Base-by-base conservation (phyloP, 2,329 filamentous ascomycete species). In the Ophiosphaerella herpotricha region DNA sequence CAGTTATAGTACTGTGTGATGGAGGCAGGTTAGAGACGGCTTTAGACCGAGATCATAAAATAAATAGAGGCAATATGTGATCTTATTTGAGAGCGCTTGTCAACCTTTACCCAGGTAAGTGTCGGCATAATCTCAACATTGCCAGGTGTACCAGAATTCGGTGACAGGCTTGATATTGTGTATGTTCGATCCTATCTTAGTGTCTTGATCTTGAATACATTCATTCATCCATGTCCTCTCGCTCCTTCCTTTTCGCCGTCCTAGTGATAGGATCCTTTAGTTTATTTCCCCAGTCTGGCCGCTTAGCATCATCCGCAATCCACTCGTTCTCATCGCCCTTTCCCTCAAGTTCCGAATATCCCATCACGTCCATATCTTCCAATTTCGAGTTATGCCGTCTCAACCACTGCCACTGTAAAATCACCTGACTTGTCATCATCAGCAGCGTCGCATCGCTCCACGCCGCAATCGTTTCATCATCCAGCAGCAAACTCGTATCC, bases 361-460 rank as follows among this genome's bases (percentile, higher is more conserved):
- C 58, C 12, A 36, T 3, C 2, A 55, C 47, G 34, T 67, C 61
- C 66, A 69, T 67, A 7, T 61, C 60, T 8, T 52, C 57, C 31
- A 70, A 29, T 5, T 41, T 43, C 39, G 58, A 58, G 13, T 64
- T 69, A 24, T 63, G 64, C 29, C 52, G 18, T 37, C 66, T 54
- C 44, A 70, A 36, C 67, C 64, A 66, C 49, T 66, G 63, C 67
- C 67, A 70, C 23, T 61, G 56, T 50, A 65, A 16, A 1, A 64
- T 32, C 2, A 60, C 54, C 36, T 55, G 49, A 6, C 46, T 52
- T 6, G 55, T 32, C 44, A 41, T 56, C 0, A 38, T 35, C 7
- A 63, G 13, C 36, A 64, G 24, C 24, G 5, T 40, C 12, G 18
- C 18, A 13, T 45, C 43, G 8, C 43, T 47, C 65, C 63, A 68